phyloP scores from a whole-genome alignment of 2,329 filamentous ascomycete genomes.

The Trichophyton schoenleinii region DNA sequence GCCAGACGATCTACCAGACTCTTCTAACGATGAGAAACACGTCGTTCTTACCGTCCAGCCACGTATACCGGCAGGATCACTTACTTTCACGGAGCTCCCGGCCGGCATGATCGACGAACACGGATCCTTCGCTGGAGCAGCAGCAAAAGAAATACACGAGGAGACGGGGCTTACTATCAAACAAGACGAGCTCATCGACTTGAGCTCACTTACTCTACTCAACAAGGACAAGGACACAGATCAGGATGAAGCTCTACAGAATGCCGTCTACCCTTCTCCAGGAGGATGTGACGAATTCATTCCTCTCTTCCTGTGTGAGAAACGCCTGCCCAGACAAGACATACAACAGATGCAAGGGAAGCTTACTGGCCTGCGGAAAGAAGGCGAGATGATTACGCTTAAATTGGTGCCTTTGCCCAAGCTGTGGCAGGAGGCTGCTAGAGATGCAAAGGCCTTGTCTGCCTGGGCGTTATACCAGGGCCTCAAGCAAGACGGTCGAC shows the following conservation, averaged over 20 bases:
- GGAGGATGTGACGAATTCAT: slow-evolving; percentile 50
- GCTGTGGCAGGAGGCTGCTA: slow-evolving; percentile 42
- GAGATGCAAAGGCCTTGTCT: slow-evolving; percentile 45
- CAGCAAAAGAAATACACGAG: slow-evolving; percentile 46
- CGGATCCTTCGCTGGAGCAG: slow-evolving; percentile 42
- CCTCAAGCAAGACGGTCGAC: slow-evolving; percentile 35
- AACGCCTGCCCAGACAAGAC: slow-evolving; percentile 36
- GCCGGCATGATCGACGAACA: slow-evolving; percentile 49
- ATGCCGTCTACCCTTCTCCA: slow-evolving; percentile 41
- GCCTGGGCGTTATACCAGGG: slow-evolving; percentile 45
- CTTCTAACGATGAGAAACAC: slow-evolving; percentile 25
- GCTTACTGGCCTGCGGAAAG: slow-evolving; percentile 41
- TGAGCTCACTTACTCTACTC: slow-evolving; percentile 40
- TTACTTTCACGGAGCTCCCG: slow-evolving; percentile 45
- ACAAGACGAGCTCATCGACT: slow-evolving; percentile 39
- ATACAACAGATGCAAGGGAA: slow-evolving; percentile 41
- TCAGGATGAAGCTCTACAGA: slow-evolving; percentile 31
- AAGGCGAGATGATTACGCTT: slow-evolving; percentile 48
- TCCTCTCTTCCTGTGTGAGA: slow-evolving; percentile 44
- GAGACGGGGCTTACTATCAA: slow-evolving; percentile 44
- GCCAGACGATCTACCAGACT: slow-evolving; percentile 34
- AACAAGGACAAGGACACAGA: slow-evolving; percentile 6
- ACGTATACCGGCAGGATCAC: slow-evolving; percentile 43
- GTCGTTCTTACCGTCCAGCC: slow-evolving; percentile 46
- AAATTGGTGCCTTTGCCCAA: slow-evolving; percentile 41